phyloP scores from a whole-genome alignment of 768 basidiomycete genomes.

The Dendrothele bispora region DNA sequence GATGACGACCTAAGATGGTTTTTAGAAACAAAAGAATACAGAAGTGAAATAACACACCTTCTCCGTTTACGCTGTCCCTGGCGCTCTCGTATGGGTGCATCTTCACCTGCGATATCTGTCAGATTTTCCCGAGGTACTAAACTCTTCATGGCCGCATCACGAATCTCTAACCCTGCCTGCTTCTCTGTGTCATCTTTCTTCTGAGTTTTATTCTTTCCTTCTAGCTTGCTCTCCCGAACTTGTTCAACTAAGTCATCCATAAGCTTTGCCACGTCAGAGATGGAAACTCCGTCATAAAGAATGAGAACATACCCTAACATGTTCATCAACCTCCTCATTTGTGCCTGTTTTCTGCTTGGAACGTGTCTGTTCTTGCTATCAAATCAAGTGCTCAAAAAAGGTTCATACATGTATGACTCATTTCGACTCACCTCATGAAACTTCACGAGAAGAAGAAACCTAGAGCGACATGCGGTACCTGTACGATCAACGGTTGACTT shows the following conservation, averaged over 20 bases:
- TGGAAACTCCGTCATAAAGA: no score
- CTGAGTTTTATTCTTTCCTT: constrained; percentile 1
- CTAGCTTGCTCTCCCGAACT: background rate
- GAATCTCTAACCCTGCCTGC: no score
- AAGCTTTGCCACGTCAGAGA: background rate
- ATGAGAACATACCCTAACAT: constrained; percentile 2
- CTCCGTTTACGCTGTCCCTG: constrained; percentile 11
- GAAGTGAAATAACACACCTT: constrained; percentile 10
- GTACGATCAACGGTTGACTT: background rate
- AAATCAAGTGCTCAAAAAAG: background rate
- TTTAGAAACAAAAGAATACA: background rate
- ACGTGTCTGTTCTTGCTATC: no score
- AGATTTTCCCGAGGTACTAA: no score
- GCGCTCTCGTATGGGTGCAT: constrained; percentile 10
- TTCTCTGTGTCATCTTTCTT: constrained; percentile 9
- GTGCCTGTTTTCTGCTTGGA: no score
- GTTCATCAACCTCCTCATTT: constrained; percentile 6
- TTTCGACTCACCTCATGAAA: background rate
- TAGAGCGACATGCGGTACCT: background rate
- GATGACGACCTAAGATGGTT: background rate
- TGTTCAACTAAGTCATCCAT: constrained; percentile 5
- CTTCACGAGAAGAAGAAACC: background rate
- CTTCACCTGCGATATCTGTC: no score
- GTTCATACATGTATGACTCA: background rate
- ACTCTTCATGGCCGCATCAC: no score